These are phyloP conservation scores for Penicillium samsonianum DNA, from an alignment of 495 filamentous ascomycete species.

Conservation along the genomic window DNA sequence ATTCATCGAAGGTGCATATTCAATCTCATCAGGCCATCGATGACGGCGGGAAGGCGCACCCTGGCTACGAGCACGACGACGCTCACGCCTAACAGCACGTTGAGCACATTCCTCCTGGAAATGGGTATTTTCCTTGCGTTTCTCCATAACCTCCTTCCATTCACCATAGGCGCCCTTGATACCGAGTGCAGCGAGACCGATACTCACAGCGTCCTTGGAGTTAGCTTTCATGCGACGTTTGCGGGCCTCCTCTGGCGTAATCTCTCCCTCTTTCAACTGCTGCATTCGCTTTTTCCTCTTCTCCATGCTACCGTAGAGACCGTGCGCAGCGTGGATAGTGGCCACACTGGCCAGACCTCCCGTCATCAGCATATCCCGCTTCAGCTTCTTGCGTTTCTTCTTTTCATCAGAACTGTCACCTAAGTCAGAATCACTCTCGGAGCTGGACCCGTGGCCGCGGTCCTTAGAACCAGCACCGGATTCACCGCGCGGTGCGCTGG, in stretches of 20 bases:
- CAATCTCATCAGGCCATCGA: conserved; percentile 34
- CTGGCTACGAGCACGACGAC: conserved; percentile 23
- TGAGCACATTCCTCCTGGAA: conserved; percentile 52
- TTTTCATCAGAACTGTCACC: conserved; percentile 79
- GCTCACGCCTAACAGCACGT: conserved; percentile 38
- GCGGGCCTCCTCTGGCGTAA: conserved; percentile 71
- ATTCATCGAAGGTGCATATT: conserved; percentile 14
- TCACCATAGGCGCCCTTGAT: conserved; percentile 81
- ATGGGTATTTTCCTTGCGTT: conserved; percentile 54
- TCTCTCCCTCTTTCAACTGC: conserved; percentile 70
- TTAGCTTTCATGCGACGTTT: conserved; percentile 74
- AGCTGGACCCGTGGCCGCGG: conserved; percentile 11
- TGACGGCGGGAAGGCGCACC: conserved; percentile 7
- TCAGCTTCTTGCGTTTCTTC: conserved; percentile 72
- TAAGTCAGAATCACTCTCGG: conserved; percentile 59
- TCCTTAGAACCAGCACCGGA: conserved; percentile 6
- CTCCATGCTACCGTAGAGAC: conserved; percentile 73
- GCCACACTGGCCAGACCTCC: conserved; percentile 83
- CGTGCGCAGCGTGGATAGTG: conserved; percentile 85
- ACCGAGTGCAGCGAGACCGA: conserved; percentile 83
- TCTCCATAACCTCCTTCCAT: conserved; percentile 67
- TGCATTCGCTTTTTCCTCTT: conserved; percentile 69
- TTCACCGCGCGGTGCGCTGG: conserved; percentile 22
- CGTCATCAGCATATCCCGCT: conserved; percentile 80
- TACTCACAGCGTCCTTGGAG: conserved; percentile 70